These are phyloP conservation scores for Raddia guianensis DNA, from an alignment of 176 grass and related monocot genomes.

Conservation along the genomic window DNA sequence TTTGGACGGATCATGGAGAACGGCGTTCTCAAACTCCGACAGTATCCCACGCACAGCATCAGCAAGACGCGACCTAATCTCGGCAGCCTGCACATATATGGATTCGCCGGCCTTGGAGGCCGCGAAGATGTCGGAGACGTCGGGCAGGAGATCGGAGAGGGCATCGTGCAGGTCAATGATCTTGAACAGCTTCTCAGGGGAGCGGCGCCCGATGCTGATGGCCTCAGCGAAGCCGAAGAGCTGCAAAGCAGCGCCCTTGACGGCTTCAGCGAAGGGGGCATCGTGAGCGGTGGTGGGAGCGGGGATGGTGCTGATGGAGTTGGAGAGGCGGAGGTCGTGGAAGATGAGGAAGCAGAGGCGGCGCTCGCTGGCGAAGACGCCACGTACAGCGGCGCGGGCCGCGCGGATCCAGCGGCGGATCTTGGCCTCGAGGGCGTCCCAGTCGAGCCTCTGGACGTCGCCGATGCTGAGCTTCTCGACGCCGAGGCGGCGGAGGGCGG, in stretches of 20 bases:
- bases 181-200: slow-evolving; percentile 94
- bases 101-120: slow-evolving; percentile 66
- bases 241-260: slow-evolving; percentile 88
- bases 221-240: slow-evolving; percentile 87
- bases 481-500: slow-evolving; percentile 69
- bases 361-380: slow-evolving; percentile 85
- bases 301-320: slow-evolving; percentile 31
- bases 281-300: slow-evolving; percentile 41
- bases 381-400: slow-evolving; percentile 59
- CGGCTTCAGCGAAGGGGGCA: slow-evolving; percentile 70
- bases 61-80: slow-evolving; percentile 71
- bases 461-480: slow-evolving; percentile 96
- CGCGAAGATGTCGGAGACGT: slow-evolving; percentile 69
- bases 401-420: slow-evolving; percentile 91
- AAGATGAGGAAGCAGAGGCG: slow-evolving; percentile 85
- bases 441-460: slow-evolving; percentile 82
- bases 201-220: slow-evolving; percentile 83
- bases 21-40: slow-evolving; percentile 86
- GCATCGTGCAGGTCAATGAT: slow-evolving; percentile 90
- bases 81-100: slow-evolving; percentile 70
- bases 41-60: slow-evolving; percentile 89
- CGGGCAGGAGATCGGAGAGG: slow-evolving; percentile 72
- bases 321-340: slow-evolving; percentile 51
- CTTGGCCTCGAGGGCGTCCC: slow-evolving; percentile 70
- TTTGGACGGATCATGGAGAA: slow-evolving; percentile 75